Evolutionary conservation across 495 filamentous ascomycete species (phyloP), one percentile per base, ranked within the genome.

Genomic region (Rostrohypoxylon terebratum): DNA sequence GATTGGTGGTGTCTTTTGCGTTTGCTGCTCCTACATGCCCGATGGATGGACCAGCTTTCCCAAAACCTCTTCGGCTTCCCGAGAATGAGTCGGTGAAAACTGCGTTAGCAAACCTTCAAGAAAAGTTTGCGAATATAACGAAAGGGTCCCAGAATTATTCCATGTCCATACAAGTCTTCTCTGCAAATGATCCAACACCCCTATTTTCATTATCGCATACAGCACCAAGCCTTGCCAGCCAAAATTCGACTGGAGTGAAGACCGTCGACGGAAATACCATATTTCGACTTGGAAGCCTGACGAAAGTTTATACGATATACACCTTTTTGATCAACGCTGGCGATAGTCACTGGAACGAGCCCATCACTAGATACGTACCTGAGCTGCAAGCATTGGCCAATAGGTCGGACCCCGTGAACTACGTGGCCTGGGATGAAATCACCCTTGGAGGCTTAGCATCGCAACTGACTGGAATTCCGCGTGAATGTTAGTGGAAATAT

Each of bases 371-470:
- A 44, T 87, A 85, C 50, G 72, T 90, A 4, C 87, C 89, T 2
- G 87, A 90, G 66, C 76, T 90, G 3, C 81, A 79, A 8, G 77
- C 77, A 4, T 50, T 77, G n/a, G 72, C 77, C 6, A 77, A 77
- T 34, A 53, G 55, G 14, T 77, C 23, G 57, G 81, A 38, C 78
- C 83, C 20, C 73, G 77, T 60, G 13, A 68, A 14, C 73, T 81
- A 53, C 69, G 80, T 57, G 63, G 79, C 81, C 16, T 90, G 88
- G 88, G 80, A 87, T 5, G 81, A 87, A 1, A 77, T 89, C 11
- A 90, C 87, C 0, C 77, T 90, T 23, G 84, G 87, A 3, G 83
- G 85, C 14, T 75, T 90, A 44, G 87, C 86, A 0, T 82, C 81
- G 23, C 87, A 90, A 57, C 76, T 85, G 50, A 79, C 87, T 7